phyloP scores from a whole-genome alignment of 1,284 basidiomycete genomes.

The Melampsora americana region DNA sequence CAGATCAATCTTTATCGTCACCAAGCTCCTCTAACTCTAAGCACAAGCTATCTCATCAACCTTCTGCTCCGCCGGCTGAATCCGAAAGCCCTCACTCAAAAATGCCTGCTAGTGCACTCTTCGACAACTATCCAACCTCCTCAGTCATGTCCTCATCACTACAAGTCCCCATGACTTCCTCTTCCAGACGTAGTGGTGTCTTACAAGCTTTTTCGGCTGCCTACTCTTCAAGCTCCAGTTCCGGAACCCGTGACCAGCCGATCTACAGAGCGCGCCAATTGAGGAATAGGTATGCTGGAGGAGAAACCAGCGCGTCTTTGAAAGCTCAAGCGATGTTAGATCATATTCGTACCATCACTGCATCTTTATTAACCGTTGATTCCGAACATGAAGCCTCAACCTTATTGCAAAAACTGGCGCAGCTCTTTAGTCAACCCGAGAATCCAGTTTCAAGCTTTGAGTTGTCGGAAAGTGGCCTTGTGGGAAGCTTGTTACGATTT shows the following conservation, averaged over 20 bases:
- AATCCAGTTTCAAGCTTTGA: conserved; percentile 90
- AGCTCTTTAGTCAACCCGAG: conserved; percentile 68
- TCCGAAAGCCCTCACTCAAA: neutral
- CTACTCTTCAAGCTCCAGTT: conserved; percentile 21
- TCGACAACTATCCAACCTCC: conserved; percentile 11
- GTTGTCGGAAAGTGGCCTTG: conserved; percentile 83
- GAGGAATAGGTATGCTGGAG: conserved; percentile 33
- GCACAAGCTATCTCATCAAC: conserved; percentile 44
- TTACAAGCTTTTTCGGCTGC: conserved; percentile 27
- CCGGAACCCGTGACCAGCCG: conserved; percentile 19
- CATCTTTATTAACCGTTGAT: conserved; percentile 62
- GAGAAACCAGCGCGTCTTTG: conserved; percentile 30
- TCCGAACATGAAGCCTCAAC: conserved; percentile 67
- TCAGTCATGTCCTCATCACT: conserved; percentile 6
- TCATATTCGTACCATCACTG: conserved; percentile 60
- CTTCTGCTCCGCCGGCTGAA: conserved; percentile 16
- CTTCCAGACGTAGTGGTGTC: conserved; percentile 7
- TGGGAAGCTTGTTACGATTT: conserved; percentile 80
- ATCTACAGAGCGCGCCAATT: conserved; percentile 44
- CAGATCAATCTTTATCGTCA: conserved; percentile 56
- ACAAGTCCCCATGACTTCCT: conserved; percentile 9
- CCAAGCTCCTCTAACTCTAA: conserved; percentile 57
- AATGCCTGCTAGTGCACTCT: neutral
- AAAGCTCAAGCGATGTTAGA: conserved; percentile 66
- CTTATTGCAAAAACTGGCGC: conserved; percentile 68